Conservation (phyloP, 1,284 basidiomycete species). For the Irpex sp. region DNA sequence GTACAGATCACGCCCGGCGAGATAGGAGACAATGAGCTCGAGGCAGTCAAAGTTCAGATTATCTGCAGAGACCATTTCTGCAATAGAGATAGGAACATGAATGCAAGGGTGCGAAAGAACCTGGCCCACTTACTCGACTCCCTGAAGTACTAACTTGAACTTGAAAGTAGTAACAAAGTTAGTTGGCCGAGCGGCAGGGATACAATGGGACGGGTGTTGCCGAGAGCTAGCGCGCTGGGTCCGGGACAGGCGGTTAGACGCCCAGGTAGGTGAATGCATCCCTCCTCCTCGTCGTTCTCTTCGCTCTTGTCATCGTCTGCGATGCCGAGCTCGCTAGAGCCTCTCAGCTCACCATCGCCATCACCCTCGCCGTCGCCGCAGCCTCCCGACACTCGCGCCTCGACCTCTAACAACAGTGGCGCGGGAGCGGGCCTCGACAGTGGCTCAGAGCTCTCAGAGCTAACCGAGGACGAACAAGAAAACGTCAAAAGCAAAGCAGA, state of each 20-base stretch:
- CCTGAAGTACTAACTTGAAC: background rate
- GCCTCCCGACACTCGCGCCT: conserved; percentile 15
- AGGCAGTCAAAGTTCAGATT: conserved; percentile 69
- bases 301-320: conserved; percentile 27
- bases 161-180: background rate
- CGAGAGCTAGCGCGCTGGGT: background rate
- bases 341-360: conserved; percentile 57
- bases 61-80: conserved; percentile 57
- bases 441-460: conserved; percentile 75
- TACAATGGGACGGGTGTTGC: background rate
- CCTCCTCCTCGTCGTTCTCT: conserved; percentile 7
- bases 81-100: background rate
- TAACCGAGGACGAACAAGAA: conserved; percentile 76
- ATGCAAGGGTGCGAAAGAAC: background rate
- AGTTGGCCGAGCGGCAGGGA: background rate
- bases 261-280: conserved; percentile 1
- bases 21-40: conserved; percentile 53
- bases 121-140: background rate
- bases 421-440: conserved; percentile 43
- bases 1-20: conserved; percentile 53
- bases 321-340: conserved; percentile 59
- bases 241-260: background rate
- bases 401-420: conserved; percentile 22
- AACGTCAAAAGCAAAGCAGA: conserved; percentile 23
- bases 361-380: conserved; percentile 33